Evolutionary conservation across 345 rosid species (phyloP), one percentile per base, ranked within the genome.

Genomic region (Arabis hirsuta): DNA sequence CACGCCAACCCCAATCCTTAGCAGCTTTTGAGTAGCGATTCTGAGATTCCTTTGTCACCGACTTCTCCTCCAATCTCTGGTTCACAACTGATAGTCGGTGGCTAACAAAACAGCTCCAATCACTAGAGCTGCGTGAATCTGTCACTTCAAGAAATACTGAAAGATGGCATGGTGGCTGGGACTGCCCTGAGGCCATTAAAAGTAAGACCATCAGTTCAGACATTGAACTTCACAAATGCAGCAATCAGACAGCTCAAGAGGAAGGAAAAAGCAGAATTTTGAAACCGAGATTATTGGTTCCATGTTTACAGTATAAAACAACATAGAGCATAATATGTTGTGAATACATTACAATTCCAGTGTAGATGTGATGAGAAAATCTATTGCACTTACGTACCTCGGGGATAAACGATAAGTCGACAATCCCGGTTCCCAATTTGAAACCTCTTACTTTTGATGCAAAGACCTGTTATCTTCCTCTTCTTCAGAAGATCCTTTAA

Each of bases 1-100:
- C 99, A 75, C 99, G 98, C 99, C 99, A 96, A 57, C 99, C 99
- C 99, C 99, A 96, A 76, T 96, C 99, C 77, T 96, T 96, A 71
- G 99, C 99, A 74, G 98, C 96, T 85, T 96, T 96, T 64, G 98
- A 96, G 81, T 92, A 88, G 59, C 98, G 98, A 77, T 96, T 92
- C 78, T 96, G 98, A 82, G 99, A 96, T 82, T 92, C 98, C 79
- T 96, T 96, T n/a, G 88, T 87, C 47, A 92, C 95, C 55, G 99
- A 90, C 76, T 92, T 96, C 80, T 96, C 98, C 79, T 96, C 98
- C 84, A 74, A 63, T 78, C 74, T 88, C 79, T 84, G 96, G 84
- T 90, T 96, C 77, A 90, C 91, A 80, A 96, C 99, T 48, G 97
- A 90, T 57, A 96, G 74, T 11, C 97, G 90, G 79, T 96, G 99